Base-by-base conservation (phyloP, 2,329 filamentous ascomycete species). In the Domatiomyces catenatus region DNA sequence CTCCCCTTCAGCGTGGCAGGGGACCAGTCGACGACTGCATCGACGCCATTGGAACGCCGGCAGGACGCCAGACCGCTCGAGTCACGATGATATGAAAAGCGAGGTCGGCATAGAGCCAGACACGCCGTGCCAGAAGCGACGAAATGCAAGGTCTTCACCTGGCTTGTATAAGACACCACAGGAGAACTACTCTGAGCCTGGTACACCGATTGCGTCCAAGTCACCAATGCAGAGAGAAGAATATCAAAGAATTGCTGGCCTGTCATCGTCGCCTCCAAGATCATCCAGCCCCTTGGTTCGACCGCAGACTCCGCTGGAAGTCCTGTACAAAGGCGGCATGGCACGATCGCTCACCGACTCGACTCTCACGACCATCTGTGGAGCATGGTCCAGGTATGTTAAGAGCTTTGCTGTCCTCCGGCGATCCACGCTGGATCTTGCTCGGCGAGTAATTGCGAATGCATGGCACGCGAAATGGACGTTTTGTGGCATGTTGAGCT, bases 381-480 rank as follows among this genome's bases (percentile, higher is more conserved):
- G 58, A 32, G 58, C 56, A 8, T 50, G 61, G 22, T 53, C 58
- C 2, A 57, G 50, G 17, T 62, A 59, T 47, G 57, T 56, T 1
- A 50, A 50, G 15, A 56, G 55, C 22, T 49, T 61, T 19, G 52
- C 50, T 18, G 52, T 54, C 3, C 46, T 59, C 19, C 57, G 52
- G 47, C 50, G 50, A 22, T 53, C 58, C 24, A 59, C 60, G 20
- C 51, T 58, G 36, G 55, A 57, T 19, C 48, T 66, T 8, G 60
- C 62, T 45, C 56, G 60, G 28, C 57, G 58, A n/a, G 61, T 66
- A 12, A 59, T 66, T 44, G 58, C 58, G n/a, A 63, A 63, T 50
- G 60, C 64, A 39, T 66, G 64, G 64, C 57, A 60, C 18, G 56
- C 56, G 32, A 63, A 63, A 48, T 63, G 62, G 60, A 54, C 56